These are phyloP conservation scores for Tuber melanosporum DNA, from an alignment of 495 filamentous ascomycete species.

Conservation along the genomic window DNA sequence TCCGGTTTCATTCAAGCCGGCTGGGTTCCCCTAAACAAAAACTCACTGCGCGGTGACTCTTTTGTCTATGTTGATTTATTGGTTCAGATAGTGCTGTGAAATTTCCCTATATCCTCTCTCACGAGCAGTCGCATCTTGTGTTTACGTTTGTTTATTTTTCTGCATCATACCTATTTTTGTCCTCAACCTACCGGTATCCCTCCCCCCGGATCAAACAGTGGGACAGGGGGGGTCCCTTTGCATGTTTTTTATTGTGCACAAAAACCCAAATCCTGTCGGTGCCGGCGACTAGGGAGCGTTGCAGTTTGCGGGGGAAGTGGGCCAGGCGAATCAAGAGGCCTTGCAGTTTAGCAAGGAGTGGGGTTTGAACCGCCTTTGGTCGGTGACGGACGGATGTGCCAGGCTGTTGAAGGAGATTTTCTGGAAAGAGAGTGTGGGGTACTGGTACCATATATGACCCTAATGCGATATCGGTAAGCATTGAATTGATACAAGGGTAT, in stretches of 20 bases:
- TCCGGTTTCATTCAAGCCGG: constrained; percentile 54
- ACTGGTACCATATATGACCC: not conserved
- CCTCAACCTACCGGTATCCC: not conserved
- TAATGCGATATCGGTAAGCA: not conserved
- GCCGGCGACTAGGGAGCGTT: too few relatives aligned
- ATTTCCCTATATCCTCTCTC: not conserved
- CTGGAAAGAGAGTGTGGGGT: not conserved
- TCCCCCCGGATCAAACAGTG: not conserved
- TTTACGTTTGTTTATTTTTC: constrained; percentile 3
- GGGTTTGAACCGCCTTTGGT: not conserved
- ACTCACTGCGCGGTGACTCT: not conserved
- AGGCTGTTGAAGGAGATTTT: not conserved
- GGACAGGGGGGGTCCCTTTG: not conserved
- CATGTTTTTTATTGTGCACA: not conserved
- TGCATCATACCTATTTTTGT: constrained; percentile 14
- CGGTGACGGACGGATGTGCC: not conserved
- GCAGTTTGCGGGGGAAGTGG: not conserved
- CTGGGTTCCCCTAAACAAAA: constrained; percentile 8
- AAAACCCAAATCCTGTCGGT: not conserved
- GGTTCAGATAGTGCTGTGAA: not conserved
- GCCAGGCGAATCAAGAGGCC: not conserved
- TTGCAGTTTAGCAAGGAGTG: not conserved
- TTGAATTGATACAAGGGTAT: not conserved
- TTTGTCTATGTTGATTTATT: not conserved
- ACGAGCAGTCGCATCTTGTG: not conserved